These are phyloP conservation scores for Senecio squalidus DNA, from an alignment of 140 eudicot species.

Conservation along the genomic window DNA sequence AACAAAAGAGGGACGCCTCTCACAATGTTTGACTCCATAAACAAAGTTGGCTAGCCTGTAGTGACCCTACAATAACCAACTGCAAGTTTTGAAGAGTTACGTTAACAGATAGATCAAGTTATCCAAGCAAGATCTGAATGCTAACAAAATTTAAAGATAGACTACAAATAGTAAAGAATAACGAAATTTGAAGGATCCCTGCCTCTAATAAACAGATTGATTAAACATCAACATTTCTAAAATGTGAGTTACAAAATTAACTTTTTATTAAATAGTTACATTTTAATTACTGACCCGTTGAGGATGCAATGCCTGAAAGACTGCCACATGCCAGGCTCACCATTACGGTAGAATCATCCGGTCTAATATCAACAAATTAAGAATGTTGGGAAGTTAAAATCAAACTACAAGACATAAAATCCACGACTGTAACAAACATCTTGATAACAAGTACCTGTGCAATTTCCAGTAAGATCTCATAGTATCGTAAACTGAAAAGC, in stretches of 20 bases:
- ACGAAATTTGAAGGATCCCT: conserved; percentile 33
- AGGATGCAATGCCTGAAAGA: conserved; percentile 92
- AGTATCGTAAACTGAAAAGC: conserved; percentile 89
- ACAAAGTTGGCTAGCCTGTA: conserved; percentile 44
- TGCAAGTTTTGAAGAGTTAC: conserved; percentile 39
- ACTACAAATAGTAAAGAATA: conserved; percentile 21
- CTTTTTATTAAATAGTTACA: too few relatives aligned
- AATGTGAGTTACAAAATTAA: too few relatives aligned
- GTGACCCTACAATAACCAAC: conserved; percentile 57
- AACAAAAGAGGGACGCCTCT: conserved; percentile 67
- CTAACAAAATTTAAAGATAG: conserved; percentile 12
- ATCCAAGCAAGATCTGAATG: conserved; percentile 22
- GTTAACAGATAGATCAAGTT: conserved; percentile 30
- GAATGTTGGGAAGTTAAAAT: not conserved
- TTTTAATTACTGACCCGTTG: conserved; percentile 65
- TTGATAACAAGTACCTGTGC: conserved; percentile 45
- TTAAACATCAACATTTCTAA: conserved; percentile 16
- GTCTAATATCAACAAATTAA: conserved; percentile 38
- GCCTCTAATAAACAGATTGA: conserved; percentile 33
- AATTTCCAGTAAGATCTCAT: conserved; percentile 65
- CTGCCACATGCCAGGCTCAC: conserved; percentile 96
- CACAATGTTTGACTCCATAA: conserved; percentile 47
- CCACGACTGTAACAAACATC: not conserved
- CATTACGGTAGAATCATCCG: conserved; percentile 70
- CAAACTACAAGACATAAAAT: not conserved